Evolutionary conservation across 345 rosid genomes (phyloP), one percentile per base, ranked within the genome.

Genomic region (Camelina hispida): DNA sequence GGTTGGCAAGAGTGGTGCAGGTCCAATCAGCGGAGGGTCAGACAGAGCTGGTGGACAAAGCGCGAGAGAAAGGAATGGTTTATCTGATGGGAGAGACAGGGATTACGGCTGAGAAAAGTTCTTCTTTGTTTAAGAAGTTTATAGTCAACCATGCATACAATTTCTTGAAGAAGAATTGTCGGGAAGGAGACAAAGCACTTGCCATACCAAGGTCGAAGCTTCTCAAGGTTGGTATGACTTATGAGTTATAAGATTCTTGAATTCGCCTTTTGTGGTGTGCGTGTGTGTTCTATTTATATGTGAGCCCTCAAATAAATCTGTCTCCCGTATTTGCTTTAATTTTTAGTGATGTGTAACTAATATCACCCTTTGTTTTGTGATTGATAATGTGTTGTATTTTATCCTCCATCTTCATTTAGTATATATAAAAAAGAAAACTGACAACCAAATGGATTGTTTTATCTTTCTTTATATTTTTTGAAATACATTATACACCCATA

Each of bases 151-250:
- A 84, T 17, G 80, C 55, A 1, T 91, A 85, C 40, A 75, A 60
- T 59, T 88, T 93, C 65, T 77, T 93, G 40, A 80, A 88, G 79
- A 91, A 81, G 68, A 93, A 86, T 76, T 85, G 83, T 83, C 82
- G 96, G 28, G 84, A 85, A 77, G 84, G 83, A 2, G 84, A 85
- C 42, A 86, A 82, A 71, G 63, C 82, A 30, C 70, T 88, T 75
- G 90, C 82, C 4, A 89, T 89, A 62, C 96, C 96, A 4, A 80
- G 79, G 42, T 68, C 81, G 0, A 82, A 82, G 76, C 85, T 93
- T 56, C 89, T 91, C 14, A 84, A 84, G 74, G 91, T 93, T 37
- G 94, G 96, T 34, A 91, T 93, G 97, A 84, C 88, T n/a, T 85
- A 89, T 63, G 98, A 89, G 82, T 83, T 89, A 18, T 89, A 78